Percentiles rank a stretch among this genome's conserved stretches.
These are phyloP conservation scores for Aureoboletus auriporus DNA, from an alignment of 768 basidiomycete genomes.

Conservation along the genomic window DNA sequence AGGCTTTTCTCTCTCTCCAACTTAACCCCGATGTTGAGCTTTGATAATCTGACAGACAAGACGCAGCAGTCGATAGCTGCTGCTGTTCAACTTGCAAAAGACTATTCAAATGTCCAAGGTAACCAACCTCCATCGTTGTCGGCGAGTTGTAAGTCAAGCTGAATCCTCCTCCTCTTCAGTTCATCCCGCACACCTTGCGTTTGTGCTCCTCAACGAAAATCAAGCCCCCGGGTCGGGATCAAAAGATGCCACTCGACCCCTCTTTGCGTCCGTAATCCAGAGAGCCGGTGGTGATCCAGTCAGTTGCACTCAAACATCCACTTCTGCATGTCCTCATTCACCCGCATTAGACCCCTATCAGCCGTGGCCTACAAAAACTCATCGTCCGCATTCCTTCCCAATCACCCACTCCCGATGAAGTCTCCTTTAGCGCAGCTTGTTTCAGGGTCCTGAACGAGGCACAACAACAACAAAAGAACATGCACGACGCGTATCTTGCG, in stretches of 20 bases:
- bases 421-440: constrained; percentile 52
- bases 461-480: constrained; percentile 70
- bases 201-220: constrained; percentile 72
- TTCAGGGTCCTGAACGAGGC: constrained; percentile 72
- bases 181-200: constrained; percentile 79
- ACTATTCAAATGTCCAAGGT: constrained; percentile 82
- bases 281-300: constrained; percentile 85
- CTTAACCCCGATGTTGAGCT: constrained; percentile 31
- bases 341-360: constrained; percentile 46
- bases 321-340: neutral
- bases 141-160: too few relatives aligned
- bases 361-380: constrained; percentile 67
- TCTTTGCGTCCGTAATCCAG: constrained; percentile 76
- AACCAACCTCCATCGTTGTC: neutral
- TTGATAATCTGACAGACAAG: constrained; percentile 81
- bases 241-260: constrained; percentile 39
- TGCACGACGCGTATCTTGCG: constrained; percentile 89
- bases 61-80: constrained; percentile 64
- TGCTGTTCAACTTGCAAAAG: constrained; percentile 78
- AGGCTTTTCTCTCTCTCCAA: constrained; percentile 1
- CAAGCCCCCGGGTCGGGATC: constrained; percentile 32
- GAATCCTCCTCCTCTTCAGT: constrained; percentile 40
- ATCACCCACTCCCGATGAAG: constrained; percentile 81
- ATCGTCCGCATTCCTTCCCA: constrained; percentile 83
- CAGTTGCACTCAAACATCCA: constrained; percentile 22